Evolutionary conservation across 2,329 filamentous ascomycete genomes (phyloP), one percentile per base, ranked within the genome.

Genomic region (Beauveria sp.): DNA sequence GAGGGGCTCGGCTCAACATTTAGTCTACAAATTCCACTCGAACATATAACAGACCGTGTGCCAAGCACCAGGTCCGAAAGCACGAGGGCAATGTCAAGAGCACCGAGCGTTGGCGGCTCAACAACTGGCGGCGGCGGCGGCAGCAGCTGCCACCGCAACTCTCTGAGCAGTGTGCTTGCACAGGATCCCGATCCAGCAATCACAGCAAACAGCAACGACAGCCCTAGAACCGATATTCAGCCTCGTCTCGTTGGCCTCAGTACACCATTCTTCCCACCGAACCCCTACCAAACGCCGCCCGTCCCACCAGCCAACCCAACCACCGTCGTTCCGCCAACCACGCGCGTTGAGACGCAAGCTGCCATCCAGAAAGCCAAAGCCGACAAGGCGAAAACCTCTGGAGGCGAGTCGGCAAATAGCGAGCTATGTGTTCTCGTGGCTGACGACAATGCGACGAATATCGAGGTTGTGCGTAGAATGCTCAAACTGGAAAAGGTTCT

Each of bases 361-460:
- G 84, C 83, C 4, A 85, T 90, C 65, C 82, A 89, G 64, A 81
- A 83, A 43, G 86, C 85, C 9, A 82, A 86, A 24, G 52, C 53
- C 65, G 82, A 89, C 64, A 81, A 84, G 43, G 86, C 85, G 9
- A 82, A 86, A 64, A 84, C 83, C 5, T 82, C 74, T 63, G 84
- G 88, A 71, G 81, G 80, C 3, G 81, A 79, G 0, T 73, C 79
- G 61, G 77, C 75, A 30, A 76, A 79, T 9, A 77, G 81, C 34
- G 91, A 87, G 66, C 81, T 96, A 47, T 86, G 89, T 20, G 90
- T 96, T 1, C 79, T 97, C 9, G 92, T 97, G 14, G 93, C 93
- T 0, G 93, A 97, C 64, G 78, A 83, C 69, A 84, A 81, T 70
- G 78, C 77, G 30, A 82, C 81, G 66, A 85, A 86, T 63, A 79